phyloP scores from a whole-genome alignment of 176 grass and related monocot species.

The Echinochloa phyllopogon region DNA sequence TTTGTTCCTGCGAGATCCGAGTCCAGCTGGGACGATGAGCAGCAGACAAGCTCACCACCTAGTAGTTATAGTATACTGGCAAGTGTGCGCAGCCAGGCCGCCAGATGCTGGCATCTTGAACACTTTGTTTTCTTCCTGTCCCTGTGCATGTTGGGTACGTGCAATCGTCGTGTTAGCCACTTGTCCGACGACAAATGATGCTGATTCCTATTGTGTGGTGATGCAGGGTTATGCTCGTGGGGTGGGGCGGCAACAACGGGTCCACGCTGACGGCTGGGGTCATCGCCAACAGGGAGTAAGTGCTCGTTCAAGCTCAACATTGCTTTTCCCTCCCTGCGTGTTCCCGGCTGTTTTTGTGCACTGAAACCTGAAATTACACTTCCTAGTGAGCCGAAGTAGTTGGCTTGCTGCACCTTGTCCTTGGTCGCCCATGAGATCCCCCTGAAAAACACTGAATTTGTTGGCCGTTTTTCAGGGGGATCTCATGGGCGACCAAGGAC shows the following conservation, averaged over 20 bases:
- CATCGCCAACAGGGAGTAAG: constrained; percentile 92
- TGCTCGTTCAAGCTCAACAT: not conserved
- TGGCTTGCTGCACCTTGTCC: constrained; percentile 96
- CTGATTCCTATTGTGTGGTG: constrained; percentile 6
- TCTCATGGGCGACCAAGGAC: constrained; percentile 98
- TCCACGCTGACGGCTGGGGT: constrained; percentile 91
- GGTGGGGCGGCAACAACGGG: constrained; percentile 97
- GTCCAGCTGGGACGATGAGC: not conserved
- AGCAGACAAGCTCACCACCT: not conserved
- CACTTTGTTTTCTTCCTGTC: not conserved
- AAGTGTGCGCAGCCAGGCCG: constrained; percentile 9
- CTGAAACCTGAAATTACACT: not conserved
- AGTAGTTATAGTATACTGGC: not conserved
- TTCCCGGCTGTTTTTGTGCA: not conserved
- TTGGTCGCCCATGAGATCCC: constrained; percentile 98
- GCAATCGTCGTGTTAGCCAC: constrained; percentile 13
- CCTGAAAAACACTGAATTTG: constrained; percentile 37
- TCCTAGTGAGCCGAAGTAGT: constrained; percentile 74
- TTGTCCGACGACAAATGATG: not conserved
- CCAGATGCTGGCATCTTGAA: not conserved
- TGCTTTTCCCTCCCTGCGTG: not conserved
- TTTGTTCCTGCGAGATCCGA: constrained; percentile 22
- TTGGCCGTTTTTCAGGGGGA: constrained; percentile 57
- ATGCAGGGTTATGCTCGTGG: constrained; percentile 90
- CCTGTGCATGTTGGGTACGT: constrained; percentile 29